These are phyloP conservation scores for Boletus vermiculosoides DNA, from an alignment of 768 basidiomycete species.

Conservation along the genomic window DNA sequence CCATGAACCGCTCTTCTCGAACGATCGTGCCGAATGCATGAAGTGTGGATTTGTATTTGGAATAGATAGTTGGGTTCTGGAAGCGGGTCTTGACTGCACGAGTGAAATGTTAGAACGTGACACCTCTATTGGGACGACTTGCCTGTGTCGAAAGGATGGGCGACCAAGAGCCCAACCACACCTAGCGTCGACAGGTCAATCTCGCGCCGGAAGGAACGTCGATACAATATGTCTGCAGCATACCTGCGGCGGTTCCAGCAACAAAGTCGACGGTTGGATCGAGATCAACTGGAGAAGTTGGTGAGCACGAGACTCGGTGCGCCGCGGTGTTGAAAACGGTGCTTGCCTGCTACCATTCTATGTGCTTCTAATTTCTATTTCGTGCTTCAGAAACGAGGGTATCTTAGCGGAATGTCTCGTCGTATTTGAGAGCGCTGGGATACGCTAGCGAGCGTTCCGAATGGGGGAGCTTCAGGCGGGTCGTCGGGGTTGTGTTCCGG, in stretches of 20 bases:
- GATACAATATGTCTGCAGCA: no score
- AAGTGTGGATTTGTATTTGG: conserved; percentile 60
- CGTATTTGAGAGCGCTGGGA: neutral
- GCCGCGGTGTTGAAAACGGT: neutral
- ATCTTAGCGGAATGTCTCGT: neutral
- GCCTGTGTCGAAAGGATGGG: conserved; percentile 79
- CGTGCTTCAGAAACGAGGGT: neutral
- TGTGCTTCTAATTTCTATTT: neutral
- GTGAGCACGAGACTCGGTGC: conserved; percentile 3
- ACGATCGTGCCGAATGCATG: conserved; percentile 67
- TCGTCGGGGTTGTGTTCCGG: neutral
- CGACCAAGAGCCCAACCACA: conserved; percentile 62
- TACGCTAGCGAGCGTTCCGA: neutral
- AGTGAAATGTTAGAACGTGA: neutral
- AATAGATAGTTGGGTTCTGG: conserved; percentile 59
- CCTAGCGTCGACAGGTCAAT: conserved; percentile 34
- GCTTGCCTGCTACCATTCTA: conserved; percentile 25
- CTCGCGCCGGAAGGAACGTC: no score
- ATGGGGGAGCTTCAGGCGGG: neutral
- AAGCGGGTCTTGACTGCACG: conserved; percentile 74
- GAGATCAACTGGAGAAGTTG: conserved; percentile 31
- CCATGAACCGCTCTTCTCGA: conserved; percentile 63
- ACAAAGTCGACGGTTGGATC: conserved; percentile 73
- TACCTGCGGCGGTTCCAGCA: conserved; percentile 71
- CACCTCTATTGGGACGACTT: conserved; percentile 8